These are phyloP conservation scores for Lachnellula cervina DNA, from an alignment of 2,329 filamentous ascomycete genomes.

Conservation along the genomic window DNA sequence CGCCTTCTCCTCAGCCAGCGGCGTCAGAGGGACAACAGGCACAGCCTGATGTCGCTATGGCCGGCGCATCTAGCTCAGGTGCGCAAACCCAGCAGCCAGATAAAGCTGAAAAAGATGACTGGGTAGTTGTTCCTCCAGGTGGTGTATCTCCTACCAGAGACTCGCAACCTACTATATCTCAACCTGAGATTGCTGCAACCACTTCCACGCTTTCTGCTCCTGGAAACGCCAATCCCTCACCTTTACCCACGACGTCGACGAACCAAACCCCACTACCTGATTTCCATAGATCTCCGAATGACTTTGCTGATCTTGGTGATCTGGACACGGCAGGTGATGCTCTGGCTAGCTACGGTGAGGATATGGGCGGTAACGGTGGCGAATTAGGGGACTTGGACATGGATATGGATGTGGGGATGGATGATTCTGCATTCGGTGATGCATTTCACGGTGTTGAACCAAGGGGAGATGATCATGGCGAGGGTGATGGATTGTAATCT, in stretches of 20 bases:
- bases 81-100: constrained; percentile 26
- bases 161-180: constrained; percentile 10
- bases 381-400: constrained; percentile 47
- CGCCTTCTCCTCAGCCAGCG: constrained; percentile 41
- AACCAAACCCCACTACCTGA: constrained; percentile 22
- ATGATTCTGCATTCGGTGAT: constrained; percentile 78
- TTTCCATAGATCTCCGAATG: constrained; percentile 43
- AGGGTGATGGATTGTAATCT: constrained; percentile 15
- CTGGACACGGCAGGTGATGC: constrained; percentile 69
- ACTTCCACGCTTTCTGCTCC: constrained; percentile 6
- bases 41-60: constrained; percentile 15
- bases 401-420: constrained; percentile 63
- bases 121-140: constrained; percentile 69
- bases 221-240: constrained; percentile 5
- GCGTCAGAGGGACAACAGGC: constrained; percentile 17
- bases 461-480: constrained; percentile 17
- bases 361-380: constrained; percentile 41
- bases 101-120: constrained; percentile 56
- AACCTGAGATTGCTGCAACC: constrained; percentile 2
- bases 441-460: constrained; percentile 64
- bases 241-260: constrained; percentile 9
- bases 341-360: constrained; percentile 59
- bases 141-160: constrained; percentile 37
- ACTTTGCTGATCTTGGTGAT: constrained; percentile 60
- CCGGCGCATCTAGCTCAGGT: constrained; percentile 4